Evolutionary conservation across 768 basidiomycete species (phyloP).

Genomic region (Neoboletus subvelutipes): DNA sequence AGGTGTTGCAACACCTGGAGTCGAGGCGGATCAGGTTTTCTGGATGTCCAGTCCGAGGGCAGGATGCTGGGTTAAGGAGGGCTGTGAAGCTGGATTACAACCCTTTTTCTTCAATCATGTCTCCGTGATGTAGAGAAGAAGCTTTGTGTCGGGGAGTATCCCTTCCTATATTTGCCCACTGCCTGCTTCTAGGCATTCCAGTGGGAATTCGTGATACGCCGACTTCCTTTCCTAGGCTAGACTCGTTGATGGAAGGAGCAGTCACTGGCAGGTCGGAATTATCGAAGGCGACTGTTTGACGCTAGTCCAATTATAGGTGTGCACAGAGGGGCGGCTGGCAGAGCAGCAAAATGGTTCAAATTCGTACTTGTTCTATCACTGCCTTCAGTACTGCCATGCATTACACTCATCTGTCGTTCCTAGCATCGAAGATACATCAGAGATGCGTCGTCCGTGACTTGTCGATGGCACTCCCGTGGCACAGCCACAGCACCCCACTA

Average conservation of each 20-base stretch:
- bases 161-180: neutral
- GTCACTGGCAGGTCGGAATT: neutral
- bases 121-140: neutral
- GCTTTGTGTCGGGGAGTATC: no score
- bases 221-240: neutral
- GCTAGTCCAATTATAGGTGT: neutral
- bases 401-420: neutral
- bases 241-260: neutral
- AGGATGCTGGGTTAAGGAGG: neutral
- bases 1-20: conserved; percentile 11
- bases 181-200: neutral
- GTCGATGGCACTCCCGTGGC: no score
- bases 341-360: no score
- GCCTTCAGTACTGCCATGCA: neutral
- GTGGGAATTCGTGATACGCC: neutral
- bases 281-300: neutral
- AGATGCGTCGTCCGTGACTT: no score
- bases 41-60: neutral
- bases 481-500: no score
- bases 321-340: neutral
- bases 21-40: neutral
- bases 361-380: neutral
- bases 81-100: no score
- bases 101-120: neutral
- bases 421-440: neutral